Evolutionary conservation across 192 early-diverging fungal genomes (phyloP), one percentile per base, ranked within the genome.

Genomic region (Gamsiella multidivaricata): DNA sequence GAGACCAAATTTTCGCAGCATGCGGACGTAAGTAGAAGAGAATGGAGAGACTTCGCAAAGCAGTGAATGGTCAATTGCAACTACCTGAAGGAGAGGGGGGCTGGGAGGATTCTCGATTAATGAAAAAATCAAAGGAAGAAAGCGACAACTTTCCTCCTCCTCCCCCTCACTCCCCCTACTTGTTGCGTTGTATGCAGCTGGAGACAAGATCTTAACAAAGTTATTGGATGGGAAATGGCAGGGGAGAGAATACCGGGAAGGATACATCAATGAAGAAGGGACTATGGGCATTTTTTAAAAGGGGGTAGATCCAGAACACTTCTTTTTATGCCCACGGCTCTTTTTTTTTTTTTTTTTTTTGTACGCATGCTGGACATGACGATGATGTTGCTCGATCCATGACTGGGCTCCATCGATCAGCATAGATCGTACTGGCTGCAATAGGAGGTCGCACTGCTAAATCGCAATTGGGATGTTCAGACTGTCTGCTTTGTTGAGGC

Each of bases 1-100:
- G 96, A 98, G 70, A 93, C 90, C 54, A 96, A 95, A 68, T 97
- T 95, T 80, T 94, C 93, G 0, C 95, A 94, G 71, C 71, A 88
- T 0, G 85, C 90, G 29, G 88, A 89, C 59, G 95, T 93, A 69
- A 81, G 43, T 3, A 22, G 57, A 25, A 66, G 32, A 55, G 20
- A 54, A 45, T n/a, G n/a, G n/a, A n/a, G n/a, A n/a, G n/a, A n/a
- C n/a, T n/a, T n/a, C n/a, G n/a, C n/a, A n/a, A n/a, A n/a, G n/a
- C n/a, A n/a, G n/a, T n/a, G n/a, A n/a, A n/a, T n/a, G n/a, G n/a
- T n/a, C n/a, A n/a, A n/a, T n/a, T n/a, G n/a, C n/a, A n/a, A n/a
- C n/a, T n/a, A n/a, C n/a, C n/a, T n/a, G n/a, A n/a, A n/a, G n/a
- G n/a, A n/a, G n/a, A n/a, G n/a, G n/a, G n/a, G n/a, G n/a, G n/a